A percentile compares a stretch with the other conserved stretches of the same genome.
These are phyloP conservation scores for Carex arenaria DNA, from an alignment of 202 grass and related monocot genomes.

Conservation along the genomic window DNA sequence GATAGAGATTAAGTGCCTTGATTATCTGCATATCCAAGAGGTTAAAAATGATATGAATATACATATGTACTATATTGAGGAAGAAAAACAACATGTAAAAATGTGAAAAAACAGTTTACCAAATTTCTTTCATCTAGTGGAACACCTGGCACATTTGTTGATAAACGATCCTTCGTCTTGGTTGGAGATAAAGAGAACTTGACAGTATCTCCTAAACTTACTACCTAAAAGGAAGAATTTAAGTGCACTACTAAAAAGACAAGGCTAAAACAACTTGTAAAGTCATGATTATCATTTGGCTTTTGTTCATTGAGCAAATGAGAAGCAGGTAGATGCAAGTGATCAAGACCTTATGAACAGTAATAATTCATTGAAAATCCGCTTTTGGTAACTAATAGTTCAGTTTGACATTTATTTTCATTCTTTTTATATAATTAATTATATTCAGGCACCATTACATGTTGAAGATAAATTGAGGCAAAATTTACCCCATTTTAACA, in stretches of 20 bases:
- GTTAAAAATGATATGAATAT: constrained; percentile 2
- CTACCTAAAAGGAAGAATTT: constrained; percentile 44
- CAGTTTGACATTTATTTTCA: neutral
- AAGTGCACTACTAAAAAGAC: neutral
- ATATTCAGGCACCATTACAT: neutral
- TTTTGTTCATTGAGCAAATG: neutral
- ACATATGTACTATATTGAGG: constrained; percentile 11
- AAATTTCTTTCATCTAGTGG: constrained; percentile 91
- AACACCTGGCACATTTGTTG: constrained; percentile 83
- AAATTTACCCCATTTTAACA: neutral
- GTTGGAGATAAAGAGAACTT: constrained; percentile 96
- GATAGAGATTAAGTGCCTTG: constrained; percentile 92
- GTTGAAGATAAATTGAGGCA: neutral
- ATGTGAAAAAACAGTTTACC: constrained; percentile 36
- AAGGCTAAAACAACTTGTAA: neutral
- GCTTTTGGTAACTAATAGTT: neutral
- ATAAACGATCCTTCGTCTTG: constrained; percentile 82
- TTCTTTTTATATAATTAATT: neutral
- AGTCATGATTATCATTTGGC: neutral
- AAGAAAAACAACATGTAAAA: constrained; percentile 1
- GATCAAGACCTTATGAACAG: neutral
- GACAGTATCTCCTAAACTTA: constrained; percentile 96
- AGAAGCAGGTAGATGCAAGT: neutral
- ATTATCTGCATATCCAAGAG: constrained; percentile 65
- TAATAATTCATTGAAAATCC: neutral